Conservation (phyloP, 208 protist species). For the Entamoeba nuttalli region DNA sequence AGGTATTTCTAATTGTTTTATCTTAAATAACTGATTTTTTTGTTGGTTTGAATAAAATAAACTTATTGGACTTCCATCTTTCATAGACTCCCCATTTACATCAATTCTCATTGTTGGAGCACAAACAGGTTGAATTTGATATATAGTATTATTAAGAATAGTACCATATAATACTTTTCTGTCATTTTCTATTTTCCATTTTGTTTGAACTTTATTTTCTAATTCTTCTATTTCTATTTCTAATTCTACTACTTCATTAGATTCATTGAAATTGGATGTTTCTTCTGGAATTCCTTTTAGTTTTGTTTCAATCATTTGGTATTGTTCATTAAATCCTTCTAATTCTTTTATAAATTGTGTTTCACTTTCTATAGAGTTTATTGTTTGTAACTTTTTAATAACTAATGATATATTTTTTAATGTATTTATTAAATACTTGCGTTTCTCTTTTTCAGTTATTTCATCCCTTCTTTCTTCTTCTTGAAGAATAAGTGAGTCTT, state of each 20-base stretch:
- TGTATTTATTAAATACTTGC: no score
- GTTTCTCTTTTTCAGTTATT: no score
- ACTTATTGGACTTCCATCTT: neutral
- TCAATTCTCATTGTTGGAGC: neutral
- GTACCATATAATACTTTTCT: neutral
- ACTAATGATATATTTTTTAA: no score
- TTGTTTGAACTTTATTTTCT: neutral
- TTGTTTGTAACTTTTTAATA: no score
- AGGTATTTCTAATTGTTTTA: neutral
- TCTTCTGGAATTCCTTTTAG: no score
- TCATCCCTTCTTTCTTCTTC: no score
- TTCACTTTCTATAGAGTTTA: no score
- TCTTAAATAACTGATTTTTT: neutral
- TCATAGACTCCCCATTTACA: neutral
- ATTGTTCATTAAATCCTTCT: no score
- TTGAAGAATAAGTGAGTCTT: no score
- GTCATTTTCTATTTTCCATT: neutral
- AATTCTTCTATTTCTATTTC: neutral
- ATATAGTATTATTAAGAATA: neutral
- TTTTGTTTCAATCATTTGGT: no score
- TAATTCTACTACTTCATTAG: neutral
- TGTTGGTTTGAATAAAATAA: neutral
- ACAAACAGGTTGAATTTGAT: neutral
- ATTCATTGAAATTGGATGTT: no score
- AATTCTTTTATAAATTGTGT: no score